Evolutionary conservation across 805 yeast species (phyloP).

Genomic region (Barnettozyma wickerhamii): DNA sequence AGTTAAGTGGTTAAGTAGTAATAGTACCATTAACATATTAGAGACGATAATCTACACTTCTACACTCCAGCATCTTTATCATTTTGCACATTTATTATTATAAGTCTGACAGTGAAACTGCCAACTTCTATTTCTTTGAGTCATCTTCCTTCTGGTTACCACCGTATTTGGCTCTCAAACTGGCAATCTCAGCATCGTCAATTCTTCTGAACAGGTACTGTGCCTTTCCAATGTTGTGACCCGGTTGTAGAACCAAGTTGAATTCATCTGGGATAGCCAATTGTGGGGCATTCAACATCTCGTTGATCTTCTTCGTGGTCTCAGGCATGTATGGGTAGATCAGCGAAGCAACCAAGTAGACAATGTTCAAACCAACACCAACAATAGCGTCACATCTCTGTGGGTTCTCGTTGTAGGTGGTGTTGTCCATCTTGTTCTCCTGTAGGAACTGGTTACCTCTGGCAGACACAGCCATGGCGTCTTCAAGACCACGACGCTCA

Average conservation of each 20-base stretch:
- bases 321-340: slow-evolving; percentile 90
- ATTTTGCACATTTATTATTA: background rate
- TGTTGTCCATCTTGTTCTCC: slow-evolving; percentile 92
- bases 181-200: slow-evolving; percentile 81
- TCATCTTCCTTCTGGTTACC: slow-evolving; percentile 51
- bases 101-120: background rate
- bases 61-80: no score
- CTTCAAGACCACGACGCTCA: slow-evolving; percentile 84
- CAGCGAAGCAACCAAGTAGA: slow-evolving; percentile 79
- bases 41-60: no score
- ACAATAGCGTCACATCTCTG: slow-evolving; percentile 87
- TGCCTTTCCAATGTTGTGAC: slow-evolving; percentile 88
- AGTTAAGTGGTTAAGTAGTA: no score
- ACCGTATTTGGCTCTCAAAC: slow-evolving; percentile 84
- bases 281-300: slow-evolving; percentile 79
- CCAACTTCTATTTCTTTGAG: background rate
- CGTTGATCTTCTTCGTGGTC: slow-evolving; percentile 61
- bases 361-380: slow-evolving; percentile 83
- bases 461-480: slow-evolving; percentile 86
- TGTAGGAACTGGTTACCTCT: slow-evolving; percentile 95
- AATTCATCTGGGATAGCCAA: slow-evolving; percentile 75
- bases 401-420: slow-evolving; percentile 69
- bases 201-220: slow-evolving; percentile 90
- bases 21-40: no score
- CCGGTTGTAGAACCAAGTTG: slow-evolving; percentile 61